Base-by-base conservation (phyloP, 441 rosid species). In the Populus hybrid region DNA sequence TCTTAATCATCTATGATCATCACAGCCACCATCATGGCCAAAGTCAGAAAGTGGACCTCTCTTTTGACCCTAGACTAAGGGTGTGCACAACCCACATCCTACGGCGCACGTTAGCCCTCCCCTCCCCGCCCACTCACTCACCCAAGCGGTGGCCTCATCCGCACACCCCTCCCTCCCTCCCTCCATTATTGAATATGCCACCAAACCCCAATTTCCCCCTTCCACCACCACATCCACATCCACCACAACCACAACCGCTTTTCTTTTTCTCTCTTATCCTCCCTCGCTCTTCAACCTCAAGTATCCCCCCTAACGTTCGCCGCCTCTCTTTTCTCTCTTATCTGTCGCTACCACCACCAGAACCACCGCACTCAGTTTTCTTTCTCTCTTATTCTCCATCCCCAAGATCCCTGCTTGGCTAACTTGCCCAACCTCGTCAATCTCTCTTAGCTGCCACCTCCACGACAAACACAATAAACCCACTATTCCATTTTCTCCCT, bases 101-200 rank as follows among this genome's bases (percentile, higher is more conserved):
- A 9, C 75, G 83, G 92, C 80, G 89, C 85, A 88, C 87, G 85
- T 85, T 88, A 88, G 91, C 83, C 69, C 30, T n/a, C 11, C 79
- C 63, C 76, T 74, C 64, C 30, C 71, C 32, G 78, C 71, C 76
- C 80, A 30, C 79, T 72, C 83, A 78, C 83, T 76, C 79, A 79
- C 86, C 87, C 71, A 82, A 85, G 87, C 91, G 94, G 91, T 89
- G 93, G 94, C 86, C 90, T 84, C 79, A 76, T 80, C 86, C 88
- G 88, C 88, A 82, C 84, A 67, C 83, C 73, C 88, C 85, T 83
- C 87, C 82, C 74, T 35, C 64, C 74, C 75, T 53, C 73, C 24
- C 14, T 65, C n/a, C 78, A 78, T 61, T 79, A 75, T 19, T 69
- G 82, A 84, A 80, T 84, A 79, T 83, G 84, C 70, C 85, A 23